These are phyloP conservation scores for Wallacemonas collosoma DNA, from an alignment of 208 protist genomes.

Conservation along the genomic window DNA sequence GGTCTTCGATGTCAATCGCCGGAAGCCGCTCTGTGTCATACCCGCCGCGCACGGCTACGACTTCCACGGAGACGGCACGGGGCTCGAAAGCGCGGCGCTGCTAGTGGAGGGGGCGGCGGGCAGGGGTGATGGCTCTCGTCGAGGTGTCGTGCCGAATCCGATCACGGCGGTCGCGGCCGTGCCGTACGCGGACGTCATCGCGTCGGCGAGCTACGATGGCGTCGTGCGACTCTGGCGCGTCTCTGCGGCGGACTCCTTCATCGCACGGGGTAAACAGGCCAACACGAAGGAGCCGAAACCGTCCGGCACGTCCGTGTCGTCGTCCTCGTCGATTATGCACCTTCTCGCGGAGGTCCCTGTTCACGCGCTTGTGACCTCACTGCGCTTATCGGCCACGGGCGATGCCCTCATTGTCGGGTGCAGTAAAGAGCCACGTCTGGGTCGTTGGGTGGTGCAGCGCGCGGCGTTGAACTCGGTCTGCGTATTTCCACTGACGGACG, in stretches of 20 bases:
- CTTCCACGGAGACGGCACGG: slow-evolving; percentile 84
- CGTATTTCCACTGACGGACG: slow-evolving; percentile 74
- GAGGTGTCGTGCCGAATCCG: slow-evolving; percentile 59
- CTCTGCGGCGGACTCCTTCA: slow-evolving; percentile 23
- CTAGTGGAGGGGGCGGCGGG: slow-evolving; percentile 15
- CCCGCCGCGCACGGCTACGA: slow-evolving; percentile 78
- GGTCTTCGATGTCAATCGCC: slow-evolving; percentile 84
- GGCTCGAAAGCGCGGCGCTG: slow-evolving; percentile 70
- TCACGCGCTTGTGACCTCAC: slow-evolving; percentile 66
- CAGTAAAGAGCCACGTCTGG: slow-evolving; percentile 81
- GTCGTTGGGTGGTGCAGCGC: slow-evolving; percentile 84
- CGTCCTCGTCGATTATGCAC: slow-evolving; percentile 33
- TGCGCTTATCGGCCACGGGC: slow-evolving; percentile 63
- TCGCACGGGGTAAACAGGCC: slow-evolving; percentile 15
- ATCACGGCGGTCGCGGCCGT: slow-evolving; percentile 86
- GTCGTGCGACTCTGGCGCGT: slow-evolving; percentile 85
- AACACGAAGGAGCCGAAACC: not conserved
- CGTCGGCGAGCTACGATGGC: slow-evolving; percentile 88
- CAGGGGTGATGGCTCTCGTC: not conserved
- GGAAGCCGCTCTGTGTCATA: slow-evolving; percentile 63
- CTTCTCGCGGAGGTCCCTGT: slow-evolving; percentile 72
- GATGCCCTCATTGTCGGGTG: slow-evolving; percentile 57
- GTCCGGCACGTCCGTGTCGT: not conserved
- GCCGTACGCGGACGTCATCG: slow-evolving; percentile 81
- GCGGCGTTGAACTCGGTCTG: slow-evolving; percentile 72